Percentiles rank a stretch among this genome's conserved stretches.
phyloP scores from a whole-genome alignment of 805 yeast species.

The Clavispora fructus region DNA sequence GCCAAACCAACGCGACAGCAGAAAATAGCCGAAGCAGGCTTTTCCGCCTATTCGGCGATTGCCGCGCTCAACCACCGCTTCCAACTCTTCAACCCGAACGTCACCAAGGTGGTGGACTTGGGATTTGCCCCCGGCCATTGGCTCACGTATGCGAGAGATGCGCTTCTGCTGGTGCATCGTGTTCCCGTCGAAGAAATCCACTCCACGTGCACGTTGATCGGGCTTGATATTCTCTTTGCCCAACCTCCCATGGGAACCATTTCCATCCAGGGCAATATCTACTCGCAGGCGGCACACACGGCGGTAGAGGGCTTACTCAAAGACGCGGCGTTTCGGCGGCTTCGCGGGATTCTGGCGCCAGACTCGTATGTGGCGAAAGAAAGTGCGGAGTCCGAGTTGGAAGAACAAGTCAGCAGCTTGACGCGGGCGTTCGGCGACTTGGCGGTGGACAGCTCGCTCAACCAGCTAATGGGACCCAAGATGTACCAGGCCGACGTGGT shows the following conservation, averaged over 20 bases:
- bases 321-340: slow-evolving; percentile 7
- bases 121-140: slow-evolving; percentile 42
- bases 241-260: slow-evolving; percentile 78
- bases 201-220: slow-evolving; percentile 30
- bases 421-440: slow-evolving; percentile 2
- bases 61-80: slow-evolving; percentile 24
- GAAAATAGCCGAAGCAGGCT: slow-evolving; percentile 19
- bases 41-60: slow-evolving; percentile 21
- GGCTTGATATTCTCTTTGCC: slow-evolving; percentile 60
- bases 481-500: slow-evolving; percentile 31
- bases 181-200: slow-evolving; percentile 23
- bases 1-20: slow-evolving; percentile 13
- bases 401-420: slow-evolving; percentile 17
- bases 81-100: slow-evolving; percentile 20
- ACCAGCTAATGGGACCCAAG: slow-evolving; percentile 1
- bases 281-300: slow-evolving; percentile 32
- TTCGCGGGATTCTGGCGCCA: not conserved
- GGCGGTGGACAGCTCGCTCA: not conserved
- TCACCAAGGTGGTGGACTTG: slow-evolving; percentile 31
- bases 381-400: slow-evolving; percentile 18
- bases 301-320: slow-evolving; percentile 9
- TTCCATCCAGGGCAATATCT: slow-evolving; percentile 83
- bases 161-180: slow-evolving; percentile 26
- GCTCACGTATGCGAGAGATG: slow-evolving; percentile 25
- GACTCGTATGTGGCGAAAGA: slow-evolving; percentile 27